A percentile compares a stretch with the other conserved stretches of the same genome.
phyloP scores from a whole-genome alignment of 2,329 filamentous ascomycete species.

The Colletotrichum viniferum region DNA sequence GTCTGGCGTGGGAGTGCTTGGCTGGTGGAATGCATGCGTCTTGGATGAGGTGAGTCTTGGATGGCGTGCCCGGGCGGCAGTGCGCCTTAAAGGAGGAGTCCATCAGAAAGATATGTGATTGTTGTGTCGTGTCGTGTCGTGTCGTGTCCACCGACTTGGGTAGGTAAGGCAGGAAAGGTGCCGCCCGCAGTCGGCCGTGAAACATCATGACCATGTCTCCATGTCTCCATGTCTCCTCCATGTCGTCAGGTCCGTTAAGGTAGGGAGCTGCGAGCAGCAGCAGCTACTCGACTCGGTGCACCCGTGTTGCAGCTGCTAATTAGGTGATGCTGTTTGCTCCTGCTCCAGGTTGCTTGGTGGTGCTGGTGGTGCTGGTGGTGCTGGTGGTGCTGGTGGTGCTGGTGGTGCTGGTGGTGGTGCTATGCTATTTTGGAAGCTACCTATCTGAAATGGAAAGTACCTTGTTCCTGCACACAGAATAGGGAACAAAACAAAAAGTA shows the following conservation, averaged over 20 bases:
- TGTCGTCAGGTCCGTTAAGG: not conserved
- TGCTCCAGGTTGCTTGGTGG: not conserved
- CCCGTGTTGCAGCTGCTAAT: not conserved
- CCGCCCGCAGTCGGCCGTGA: not conserved
- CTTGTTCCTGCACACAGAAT: not conserved
- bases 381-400: too few species aligned
- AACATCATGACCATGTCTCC: not conserved
- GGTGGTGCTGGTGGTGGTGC: too few species aligned
- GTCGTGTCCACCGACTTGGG: not conserved
- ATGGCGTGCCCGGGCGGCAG: not conserved
- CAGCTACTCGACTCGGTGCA: not conserved
- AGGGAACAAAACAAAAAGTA: too few species aligned
- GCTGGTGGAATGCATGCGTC: not conserved
- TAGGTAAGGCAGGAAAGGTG: not conserved
- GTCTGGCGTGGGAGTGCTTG: not conserved
- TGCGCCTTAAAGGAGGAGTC: not conserved
- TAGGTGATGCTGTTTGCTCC: not conserved
- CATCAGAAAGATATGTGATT: not conserved
- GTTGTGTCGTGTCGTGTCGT: not conserved
- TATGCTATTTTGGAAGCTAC: constrained; percentile 10
- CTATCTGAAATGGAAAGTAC: not conserved
- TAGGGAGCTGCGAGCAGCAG: not conserved
- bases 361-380: not conserved
- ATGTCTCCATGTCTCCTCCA: not conserved
- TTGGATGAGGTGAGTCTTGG: not conserved